Evolutionary conservation across 805 yeast species (phyloP), one percentile per base, ranked within the genome.

Genomic region (Kazachstania psychrophila): DNA sequence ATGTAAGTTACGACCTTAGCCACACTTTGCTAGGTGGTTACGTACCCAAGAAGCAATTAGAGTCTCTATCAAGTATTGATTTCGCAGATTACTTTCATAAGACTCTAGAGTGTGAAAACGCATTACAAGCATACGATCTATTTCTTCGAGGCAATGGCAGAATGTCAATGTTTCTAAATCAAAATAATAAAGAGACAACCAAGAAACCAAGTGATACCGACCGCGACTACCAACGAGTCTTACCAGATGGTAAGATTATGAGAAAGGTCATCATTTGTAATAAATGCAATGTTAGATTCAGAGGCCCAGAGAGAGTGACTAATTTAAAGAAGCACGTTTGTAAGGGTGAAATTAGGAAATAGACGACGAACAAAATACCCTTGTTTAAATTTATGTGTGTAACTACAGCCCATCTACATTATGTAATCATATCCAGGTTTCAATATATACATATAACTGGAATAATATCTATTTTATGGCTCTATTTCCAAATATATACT

Each of bases 31-130:
- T 58, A 10, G 62, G 62, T 17, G 58, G 58, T 7, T 56, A 54
- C 33, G 61, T 58, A 8, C 62, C 62, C 15, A 45, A 42, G 32
- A 42, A 46, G 18, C 59, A 56, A 37, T 28, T 58, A 29, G 62
- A 58, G 31, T 45, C 58, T 2, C 39, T 58, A 6, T 55, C 60
- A 0, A 50, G 60, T 35, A 46, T 51, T 23, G 60, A 58, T 36
- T 58, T 58, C 45, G 58, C 61, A 5, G 54, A 53, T 15, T 53
- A 50, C 34, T 58, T 58, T 40, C 55, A 55, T 28, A 54, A 47
- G 23, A 40, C 49, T 0, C 31, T 56, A 15, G 55, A 55, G 17
- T 56, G 58, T 29, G 55, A 53, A 20, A 41, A 49, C 28, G 54
- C 59, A 2, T 27, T 52, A n/a, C 51, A 51, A 26, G 45, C 48